Percentiles rank a stretch among this genome's conserved stretches.
These are phyloP conservation scores for Xylaria sp. DNA, from an alignment of 2,329 filamentous ascomycete genomes.

Conservation along the genomic window DNA sequence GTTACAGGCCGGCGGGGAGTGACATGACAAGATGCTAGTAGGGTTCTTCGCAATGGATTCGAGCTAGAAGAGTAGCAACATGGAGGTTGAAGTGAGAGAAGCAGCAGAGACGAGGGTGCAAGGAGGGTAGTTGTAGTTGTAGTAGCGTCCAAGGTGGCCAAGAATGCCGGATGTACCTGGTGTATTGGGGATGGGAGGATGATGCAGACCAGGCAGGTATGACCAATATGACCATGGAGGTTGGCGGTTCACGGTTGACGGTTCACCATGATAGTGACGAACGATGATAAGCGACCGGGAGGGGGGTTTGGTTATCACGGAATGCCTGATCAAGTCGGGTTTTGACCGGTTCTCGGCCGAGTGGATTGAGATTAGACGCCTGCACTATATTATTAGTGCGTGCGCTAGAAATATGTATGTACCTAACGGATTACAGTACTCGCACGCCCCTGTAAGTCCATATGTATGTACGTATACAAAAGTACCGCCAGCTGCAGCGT, in stretches of 20 bases:
- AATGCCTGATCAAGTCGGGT: conserved; percentile 5
- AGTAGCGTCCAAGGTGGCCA: too few species aligned
- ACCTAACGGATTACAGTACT: too few species aligned
- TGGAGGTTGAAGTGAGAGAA: neutral
- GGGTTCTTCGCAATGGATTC: too few species aligned
- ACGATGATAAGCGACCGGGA: conserved; percentile 8
- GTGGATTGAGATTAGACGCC: conserved; percentile 1
- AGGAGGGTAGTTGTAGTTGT: too few species aligned
- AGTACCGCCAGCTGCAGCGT: neutral
- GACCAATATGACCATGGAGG: too few species aligned
- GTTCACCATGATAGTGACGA: neutral
- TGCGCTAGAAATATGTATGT: too few species aligned
- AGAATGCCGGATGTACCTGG: too few species aligned
- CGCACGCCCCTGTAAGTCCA: too few species aligned
- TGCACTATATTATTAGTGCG: neutral
- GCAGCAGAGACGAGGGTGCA: too few species aligned
- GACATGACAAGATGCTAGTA: neutral
- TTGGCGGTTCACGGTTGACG: too few species aligned
- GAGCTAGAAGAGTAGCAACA: neutral
- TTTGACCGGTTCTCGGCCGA: conserved; percentile 17
- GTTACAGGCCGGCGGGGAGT: neutral
- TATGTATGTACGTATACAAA: neutral
- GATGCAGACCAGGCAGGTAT: neutral
- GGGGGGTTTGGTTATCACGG: neutral
- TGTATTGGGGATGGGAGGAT: neutral